These are phyloP conservation scores for Salix udensis DNA, from an alignment of 345 rosid genomes.

Conservation along the genomic window DNA sequence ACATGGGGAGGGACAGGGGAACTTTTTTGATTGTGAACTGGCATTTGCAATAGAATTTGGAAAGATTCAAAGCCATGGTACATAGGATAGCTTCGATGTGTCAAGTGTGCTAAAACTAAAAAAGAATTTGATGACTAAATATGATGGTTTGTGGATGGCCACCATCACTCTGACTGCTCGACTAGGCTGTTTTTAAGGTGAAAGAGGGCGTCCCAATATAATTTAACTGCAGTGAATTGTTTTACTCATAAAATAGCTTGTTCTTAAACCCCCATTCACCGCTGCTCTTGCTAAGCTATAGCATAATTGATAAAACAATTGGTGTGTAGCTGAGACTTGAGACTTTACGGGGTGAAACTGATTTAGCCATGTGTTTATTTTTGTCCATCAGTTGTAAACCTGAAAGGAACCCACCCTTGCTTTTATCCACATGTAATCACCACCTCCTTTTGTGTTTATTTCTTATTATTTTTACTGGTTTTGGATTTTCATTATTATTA, in stretches of 20 bases:
- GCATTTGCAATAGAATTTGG: not conserved
- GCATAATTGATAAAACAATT: not conserved
- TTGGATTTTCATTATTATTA: not conserved
- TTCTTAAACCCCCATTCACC: not conserved
- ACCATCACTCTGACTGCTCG: not conserved
- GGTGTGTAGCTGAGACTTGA: not conserved
- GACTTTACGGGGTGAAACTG: not conserved
- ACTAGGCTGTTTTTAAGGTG: not conserved
- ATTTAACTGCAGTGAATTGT: not conserved
- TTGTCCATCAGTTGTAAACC: not conserved
- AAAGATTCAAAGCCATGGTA: not conserved
- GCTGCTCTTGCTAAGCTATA: not conserved
- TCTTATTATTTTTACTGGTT: not conserved
- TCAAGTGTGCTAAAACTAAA: not conserved
- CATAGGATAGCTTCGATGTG: not conserved
- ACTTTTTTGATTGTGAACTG: not conserved
- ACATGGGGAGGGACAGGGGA: not conserved
- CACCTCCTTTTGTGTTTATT: not conserved
- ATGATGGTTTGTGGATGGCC: not conserved
- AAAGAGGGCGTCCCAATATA: not conserved
- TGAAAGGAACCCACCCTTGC: no score
- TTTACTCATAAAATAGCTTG: not conserved
- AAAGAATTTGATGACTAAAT: not conserved
- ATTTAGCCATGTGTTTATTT: not conserved
- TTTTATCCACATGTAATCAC: not conserved